Percentiles rank a stretch among this genome's conserved stretches.
Evolutionary conservation across 2,329 filamentous ascomycete genomes (phyloP).

Genomic region (Beauveria sp.): DNA sequence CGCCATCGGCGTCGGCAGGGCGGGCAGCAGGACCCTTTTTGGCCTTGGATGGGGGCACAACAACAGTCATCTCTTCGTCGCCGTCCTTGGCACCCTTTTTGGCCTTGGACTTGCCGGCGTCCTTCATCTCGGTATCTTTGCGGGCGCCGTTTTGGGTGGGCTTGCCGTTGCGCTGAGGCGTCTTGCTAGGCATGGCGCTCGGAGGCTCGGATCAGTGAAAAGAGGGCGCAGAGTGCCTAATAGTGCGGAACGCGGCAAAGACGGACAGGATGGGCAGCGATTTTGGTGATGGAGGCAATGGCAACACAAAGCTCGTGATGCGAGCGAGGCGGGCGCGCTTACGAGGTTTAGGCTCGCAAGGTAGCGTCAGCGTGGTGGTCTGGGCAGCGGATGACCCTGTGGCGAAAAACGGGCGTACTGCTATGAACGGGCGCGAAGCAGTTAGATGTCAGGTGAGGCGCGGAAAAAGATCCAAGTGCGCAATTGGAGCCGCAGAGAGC

Average conservation of each 20-base stretch:
- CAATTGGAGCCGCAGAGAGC: slow-evolving; percentile 11
- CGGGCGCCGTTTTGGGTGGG: slow-evolving; percentile 58
- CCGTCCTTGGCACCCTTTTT: slow-evolving; percentile 59
- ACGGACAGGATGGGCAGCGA: no score
- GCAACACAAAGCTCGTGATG: slow-evolving; percentile 14
- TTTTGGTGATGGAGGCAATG: not conserved
- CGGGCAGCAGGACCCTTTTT: slow-evolving; percentile 50
- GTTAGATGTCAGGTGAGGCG: not conserved
- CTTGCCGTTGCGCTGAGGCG: slow-evolving; percentile 65
- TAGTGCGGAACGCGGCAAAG: not conserved
- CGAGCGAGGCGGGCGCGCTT: slow-evolving; percentile 4
- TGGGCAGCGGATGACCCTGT: not conserved
- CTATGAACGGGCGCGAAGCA: not conserved
- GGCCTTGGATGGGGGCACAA: slow-evolving; percentile 66
- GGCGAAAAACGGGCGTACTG: not conserved
- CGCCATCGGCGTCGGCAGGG: slow-evolving; percentile 56
- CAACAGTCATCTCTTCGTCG: slow-evolving; percentile 75
- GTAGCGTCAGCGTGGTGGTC: slow-evolving; percentile 7
- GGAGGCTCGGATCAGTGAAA: not conserved
- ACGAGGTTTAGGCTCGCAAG: slow-evolving; percentile 9
- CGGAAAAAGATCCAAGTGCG: not conserved
- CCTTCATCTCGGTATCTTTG: slow-evolving; percentile 66
- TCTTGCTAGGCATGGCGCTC: slow-evolving; percentile 60
- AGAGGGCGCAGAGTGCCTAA: not conserved
- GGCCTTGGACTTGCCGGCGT: slow-evolving; percentile 58